These are phyloP conservation scores for Hippophae tibetana DNA, from an alignment of 306 rosid species.

Conservation along the genomic window DNA sequence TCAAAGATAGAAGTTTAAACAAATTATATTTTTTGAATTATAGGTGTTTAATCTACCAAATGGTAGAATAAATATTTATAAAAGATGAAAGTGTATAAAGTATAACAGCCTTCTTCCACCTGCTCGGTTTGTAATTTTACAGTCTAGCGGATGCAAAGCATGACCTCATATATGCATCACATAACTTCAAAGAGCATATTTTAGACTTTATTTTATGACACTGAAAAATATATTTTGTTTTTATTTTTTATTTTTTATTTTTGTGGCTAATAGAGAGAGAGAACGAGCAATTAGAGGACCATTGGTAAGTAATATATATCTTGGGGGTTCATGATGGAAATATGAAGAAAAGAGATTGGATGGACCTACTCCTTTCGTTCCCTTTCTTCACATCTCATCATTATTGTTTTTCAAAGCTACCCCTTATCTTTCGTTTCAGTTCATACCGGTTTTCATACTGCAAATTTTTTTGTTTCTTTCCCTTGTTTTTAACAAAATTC, in stretches of 20 bases:
- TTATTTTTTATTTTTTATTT: background rate
- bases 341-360: slow-evolving; percentile 19
- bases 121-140: background rate
- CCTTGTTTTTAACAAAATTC: too few species aligned
- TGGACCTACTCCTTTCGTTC: slow-evolving; percentile 42
- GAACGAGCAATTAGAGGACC: slow-evolving; percentile 23
- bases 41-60: too few species aligned
- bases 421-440: slow-evolving; percentile 14
- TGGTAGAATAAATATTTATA: too few species aligned
- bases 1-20: too few species aligned
- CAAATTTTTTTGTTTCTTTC: background rate
- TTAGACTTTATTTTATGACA: background rate
- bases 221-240: background rate
- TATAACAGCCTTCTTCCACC: too few species aligned
- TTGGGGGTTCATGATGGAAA: slow-evolving; percentile 31
- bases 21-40: too few species aligned
- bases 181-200: background rate
- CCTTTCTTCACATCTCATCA: slow-evolving; percentile 35
- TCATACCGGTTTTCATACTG: slow-evolving; percentile 9
- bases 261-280: background rate
- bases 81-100: too few species aligned
- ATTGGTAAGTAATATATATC: slow-evolving; percentile 2
- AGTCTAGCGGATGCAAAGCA: slow-evolving; percentile 29
- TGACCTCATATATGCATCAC: slow-evolving; percentile 48
- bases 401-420: slow-evolving; percentile 17